Base-by-base conservation (phyloP, 2,329 filamentous ascomycete genomes). In the Penicillium fuscoglaucum region DNA sequence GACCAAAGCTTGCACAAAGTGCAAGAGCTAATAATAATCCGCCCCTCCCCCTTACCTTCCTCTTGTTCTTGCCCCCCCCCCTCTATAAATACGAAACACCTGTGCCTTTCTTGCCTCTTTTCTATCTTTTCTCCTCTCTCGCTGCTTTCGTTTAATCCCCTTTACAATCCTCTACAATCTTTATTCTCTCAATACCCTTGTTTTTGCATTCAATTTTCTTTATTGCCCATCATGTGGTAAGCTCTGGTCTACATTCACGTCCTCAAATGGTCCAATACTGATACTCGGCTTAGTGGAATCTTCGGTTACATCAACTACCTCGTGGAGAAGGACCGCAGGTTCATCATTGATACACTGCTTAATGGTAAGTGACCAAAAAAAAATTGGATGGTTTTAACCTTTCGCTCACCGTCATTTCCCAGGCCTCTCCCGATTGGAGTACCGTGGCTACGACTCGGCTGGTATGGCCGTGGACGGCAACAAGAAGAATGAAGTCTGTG, bases 251-350 rank as follows among this genome's bases (percentile, higher is more conserved):
- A 29, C 43, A 26, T 40, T 15, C 29, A 17, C 5, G 15, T 49
- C 24, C 29, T 31, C 29, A 31, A 21, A 26, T 19, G 49, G 41
- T 51, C 31, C 29, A 3, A 29, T 55, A 52, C 66, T 70, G 17
- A 70, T 64, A 35, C 29, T 26, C 8, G 41, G 35, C 13, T 33
- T 35, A 76, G 74, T 72, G 74, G 74, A 60, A 76, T 76, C 52
- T 84, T 98, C 82, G 93, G 93, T 72, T 98, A 98, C 85, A 91
- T 98, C 83, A 98, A 98, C 84, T 98, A 98, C 82, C 83, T 98
- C 77, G 92, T 98, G 77, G 95, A 98, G 85, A 97, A 96, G 86
- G 93, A 98, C 83, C 87, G 95, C 78, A 93, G 91, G 80, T 96
- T 90, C 82, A 96, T 98, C 78, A 85, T 98, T 75, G 88, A 97